Base-by-base conservation (phyloP, 2,329 filamentous ascomycete genomes). In the Harringtonia lauricola region DNA sequence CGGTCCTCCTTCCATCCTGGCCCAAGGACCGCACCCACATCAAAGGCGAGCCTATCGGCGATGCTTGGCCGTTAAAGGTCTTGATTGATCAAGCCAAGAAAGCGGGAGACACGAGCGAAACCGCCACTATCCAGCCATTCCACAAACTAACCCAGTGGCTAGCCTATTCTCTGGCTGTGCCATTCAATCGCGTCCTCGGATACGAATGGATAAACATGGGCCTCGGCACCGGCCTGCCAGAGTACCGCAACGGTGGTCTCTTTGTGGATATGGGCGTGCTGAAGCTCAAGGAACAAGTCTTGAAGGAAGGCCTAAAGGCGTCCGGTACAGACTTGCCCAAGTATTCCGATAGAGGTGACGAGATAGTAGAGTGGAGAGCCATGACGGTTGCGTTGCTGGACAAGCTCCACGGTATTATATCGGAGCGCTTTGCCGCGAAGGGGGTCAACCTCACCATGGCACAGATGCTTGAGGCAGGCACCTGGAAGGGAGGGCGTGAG, bases 81-180 rank as follows among this genome's bases (percentile, higher is more conserved):
- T 4, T 88, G 83, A 83, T 81, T 88, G 19, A 36, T 12, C 21
- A 8, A 3, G 57, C 83, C 74, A 26, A 26, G 10, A 54, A 29
- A 4, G 17, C 49, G 13, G 39, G 29, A 24, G 36, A 39, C 19
- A 17, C 43, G 17, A 38, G 44, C 24, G 18, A 39, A 2, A 38
- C 70, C 51, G 44, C 46, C 1, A 34, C 39, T 0, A 89, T 94
- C 49, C 76, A 90, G 12, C 88, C 88, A 0, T 94, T 95, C 67
- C 89, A 44, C 42, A 95, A 94, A 64, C 74, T 94, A 28, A 94
- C 88, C 0, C 88, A 95, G 62, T 95, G 89, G 89, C 80, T 95
- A 43, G 86, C 84, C 42, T 95, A 95, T 64, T 94, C 87, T 3
- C 74, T 95, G 44, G 84, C 42, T 12, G 42, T 44, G 15, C 42